phyloP scores from a whole-genome alignment of 129 eudicot genomes.

The Ambrosia trifida region DNA sequence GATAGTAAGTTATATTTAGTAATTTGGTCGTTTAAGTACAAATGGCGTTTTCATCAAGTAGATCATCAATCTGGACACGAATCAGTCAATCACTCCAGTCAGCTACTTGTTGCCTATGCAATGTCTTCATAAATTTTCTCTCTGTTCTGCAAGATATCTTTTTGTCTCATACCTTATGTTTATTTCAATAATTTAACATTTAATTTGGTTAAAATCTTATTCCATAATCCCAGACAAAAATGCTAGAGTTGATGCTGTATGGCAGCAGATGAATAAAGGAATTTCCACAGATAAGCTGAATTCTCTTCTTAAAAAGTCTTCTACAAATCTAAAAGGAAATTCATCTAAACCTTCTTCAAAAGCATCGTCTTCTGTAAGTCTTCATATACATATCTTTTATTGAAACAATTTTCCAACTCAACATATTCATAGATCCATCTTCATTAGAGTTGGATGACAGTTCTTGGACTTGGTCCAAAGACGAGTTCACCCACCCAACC shows the following conservation, averaged over 20 bases:
- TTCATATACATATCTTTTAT: background rate
- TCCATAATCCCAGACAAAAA: constrained; percentile 53
- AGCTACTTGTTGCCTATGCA: background rate
- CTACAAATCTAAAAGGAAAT: constrained; percentile 41
- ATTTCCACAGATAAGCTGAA: constrained; percentile 69
- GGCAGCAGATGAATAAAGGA: constrained; percentile 98
- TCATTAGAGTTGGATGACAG: constrained; percentile 81
- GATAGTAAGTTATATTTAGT: background rate
- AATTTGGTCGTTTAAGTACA: background rate
- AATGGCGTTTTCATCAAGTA: background rate
- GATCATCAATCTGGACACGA: too few relatives aligned
- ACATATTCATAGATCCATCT: constrained; percentile 18
- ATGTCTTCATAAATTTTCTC: background rate
- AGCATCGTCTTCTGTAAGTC: constrained; percentile 49
- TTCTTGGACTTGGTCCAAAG: constrained; percentile 74
- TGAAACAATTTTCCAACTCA: background rate
- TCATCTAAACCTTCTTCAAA: constrained; percentile 42
- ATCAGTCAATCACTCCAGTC: background rate
- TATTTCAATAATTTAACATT: background rate
- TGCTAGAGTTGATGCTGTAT: constrained; percentile 79
- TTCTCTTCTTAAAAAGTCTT: constrained; percentile 51
- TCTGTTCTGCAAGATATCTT: background rate
- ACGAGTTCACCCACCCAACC: constrained; percentile 35
- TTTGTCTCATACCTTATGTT: background rate
- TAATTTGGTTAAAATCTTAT: constrained; percentile 6